Base-by-base conservation (phyloP, 2,329 filamentous ascomycete genomes). In the Nothophoma quercina region DNA sequence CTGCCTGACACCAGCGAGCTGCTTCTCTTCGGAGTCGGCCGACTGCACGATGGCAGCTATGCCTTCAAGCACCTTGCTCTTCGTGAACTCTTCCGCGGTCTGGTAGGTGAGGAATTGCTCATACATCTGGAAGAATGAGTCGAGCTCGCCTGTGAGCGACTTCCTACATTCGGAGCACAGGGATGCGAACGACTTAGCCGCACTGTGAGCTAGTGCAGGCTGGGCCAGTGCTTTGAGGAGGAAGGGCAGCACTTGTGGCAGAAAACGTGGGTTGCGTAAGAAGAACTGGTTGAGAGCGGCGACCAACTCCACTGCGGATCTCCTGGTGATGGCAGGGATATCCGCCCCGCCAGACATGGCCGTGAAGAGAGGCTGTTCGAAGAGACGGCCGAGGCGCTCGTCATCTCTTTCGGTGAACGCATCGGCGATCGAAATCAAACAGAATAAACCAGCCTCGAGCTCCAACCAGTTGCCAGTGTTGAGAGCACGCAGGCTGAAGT, bases 201-300 rank as follows among this genome's bases (percentile, higher is more conserved):
- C 88, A 40, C 84, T 81, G n/a, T 81, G 79, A 7, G 87, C 85
- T 35, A 93, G 78, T 4, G 81, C 75, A 2, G 82, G 76, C 25
- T 88, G 85, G 15, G 83, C 81, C 4, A 93, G 78, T 6, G 88
- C 86, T 25, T 81, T 82, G 68, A 96, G 93, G 1, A 95, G 80
- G 35, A 93, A 85, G 40, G 88, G 89, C 19, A 96, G 78, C 1
- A 88, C 88, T 33, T 85, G 79, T 1, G 89, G 87, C 1, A 96
- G 79, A 55, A 85, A 84, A 25, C 83, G 80, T 1, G 85, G 78
- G 65, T 90, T 85, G 18, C 86, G 82, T 63, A 89, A 83, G 70
- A 96, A 93, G 73, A 90, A 95, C 46, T 87, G 84, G 5, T 88
- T 85, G 67, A 91, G 92, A 21, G 85, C 82, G 59, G 89, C 88